These are phyloP conservation scores for Sphaerulina populicola DNA, from an alignment of 2,329 filamentous ascomycete genomes.

Conservation along the genomic window DNA sequence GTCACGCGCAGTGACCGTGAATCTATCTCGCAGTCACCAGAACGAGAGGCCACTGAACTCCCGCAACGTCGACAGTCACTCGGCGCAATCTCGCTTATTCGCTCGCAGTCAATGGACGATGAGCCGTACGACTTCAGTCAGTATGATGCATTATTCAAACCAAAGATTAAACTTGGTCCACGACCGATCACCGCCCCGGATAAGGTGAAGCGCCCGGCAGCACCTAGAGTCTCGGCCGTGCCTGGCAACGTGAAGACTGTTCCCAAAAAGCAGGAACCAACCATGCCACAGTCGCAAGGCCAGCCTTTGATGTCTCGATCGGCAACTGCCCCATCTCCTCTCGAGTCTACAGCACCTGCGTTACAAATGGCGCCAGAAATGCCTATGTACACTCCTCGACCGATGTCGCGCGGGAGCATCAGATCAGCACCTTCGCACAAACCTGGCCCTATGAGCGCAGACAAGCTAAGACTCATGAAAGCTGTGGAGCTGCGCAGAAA, in stretches of 20 bases:
- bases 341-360: conserved; percentile 14
- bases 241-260: conserved; percentile 24
- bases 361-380: conserved; percentile 33
- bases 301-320: conserved; percentile 8
- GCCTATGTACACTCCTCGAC: conserved; percentile 29
- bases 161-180: conserved; percentile 83
- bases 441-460: conserved; percentile 57
- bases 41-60: conserved; percentile 2
- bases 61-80: background rate
- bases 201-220: conserved; percentile 47
- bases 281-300: conserved; percentile 34
- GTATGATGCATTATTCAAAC: conserved; percentile 47
- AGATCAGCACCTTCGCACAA: conserved; percentile 40
- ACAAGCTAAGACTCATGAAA: conserved; percentile 89
- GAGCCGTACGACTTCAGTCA: conserved; percentile 41
- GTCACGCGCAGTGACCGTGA: background rate
- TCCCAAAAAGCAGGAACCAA: conserved; percentile 27
- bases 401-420: conserved; percentile 31
- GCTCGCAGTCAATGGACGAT: conserved; percentile 30
- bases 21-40: background rate
- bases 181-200: conserved; percentile 54
- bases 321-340: conserved; percentile 7
- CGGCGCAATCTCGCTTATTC: conserved; percentile 2
- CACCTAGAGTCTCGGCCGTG: conserved; percentile 42
- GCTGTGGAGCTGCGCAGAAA: conserved; percentile 83